These are phyloP conservation scores for Brachypodium distachyon DNA, from an alignment of 202 grass and related monocot species.

Conservation along the genomic window DNA sequence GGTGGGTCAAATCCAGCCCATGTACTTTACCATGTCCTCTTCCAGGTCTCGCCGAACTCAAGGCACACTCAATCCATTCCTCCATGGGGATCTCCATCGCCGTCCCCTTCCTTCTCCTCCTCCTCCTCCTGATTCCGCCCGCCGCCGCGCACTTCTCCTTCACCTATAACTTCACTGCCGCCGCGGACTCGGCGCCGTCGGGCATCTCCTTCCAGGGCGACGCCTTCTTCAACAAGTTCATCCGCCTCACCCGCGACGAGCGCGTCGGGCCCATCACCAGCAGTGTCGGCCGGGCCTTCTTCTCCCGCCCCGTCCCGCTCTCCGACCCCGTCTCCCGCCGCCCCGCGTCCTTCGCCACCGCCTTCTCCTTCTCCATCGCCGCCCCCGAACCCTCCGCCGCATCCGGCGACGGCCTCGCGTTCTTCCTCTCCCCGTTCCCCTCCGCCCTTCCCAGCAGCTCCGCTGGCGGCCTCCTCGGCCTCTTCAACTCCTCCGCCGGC, in stretches of 20 bases:
- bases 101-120: neutral
- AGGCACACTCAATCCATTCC: neutral
- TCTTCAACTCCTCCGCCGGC: constrained; percentile 46
- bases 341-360: constrained; percentile 45
- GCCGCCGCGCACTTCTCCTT: constrained; percentile 44
- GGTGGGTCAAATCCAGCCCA: neutral
- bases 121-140: neutral
- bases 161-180: constrained; percentile 46
- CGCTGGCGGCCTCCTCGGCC: constrained; percentile 46
- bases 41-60: neutral
- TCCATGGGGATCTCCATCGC: constrained; percentile 5
- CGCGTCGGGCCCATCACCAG: constrained; percentile 37
- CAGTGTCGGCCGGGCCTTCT: constrained; percentile 52
- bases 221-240: constrained; percentile 59
- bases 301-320: constrained; percentile 39
- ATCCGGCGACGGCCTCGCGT: constrained; percentile 63
- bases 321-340: constrained; percentile 44
- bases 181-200: constrained; percentile 27
- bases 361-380: constrained; percentile 58
- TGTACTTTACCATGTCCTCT: neutral
- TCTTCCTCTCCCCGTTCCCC: constrained; percentile 69
- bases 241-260: constrained; percentile 65
- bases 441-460: constrained; percentile 44
- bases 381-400: constrained; percentile 26
- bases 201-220: constrained; percentile 66